Conservation (phyloP, 1,284 basidiomycete genomes). For the Pterulicium gracile region DNA sequence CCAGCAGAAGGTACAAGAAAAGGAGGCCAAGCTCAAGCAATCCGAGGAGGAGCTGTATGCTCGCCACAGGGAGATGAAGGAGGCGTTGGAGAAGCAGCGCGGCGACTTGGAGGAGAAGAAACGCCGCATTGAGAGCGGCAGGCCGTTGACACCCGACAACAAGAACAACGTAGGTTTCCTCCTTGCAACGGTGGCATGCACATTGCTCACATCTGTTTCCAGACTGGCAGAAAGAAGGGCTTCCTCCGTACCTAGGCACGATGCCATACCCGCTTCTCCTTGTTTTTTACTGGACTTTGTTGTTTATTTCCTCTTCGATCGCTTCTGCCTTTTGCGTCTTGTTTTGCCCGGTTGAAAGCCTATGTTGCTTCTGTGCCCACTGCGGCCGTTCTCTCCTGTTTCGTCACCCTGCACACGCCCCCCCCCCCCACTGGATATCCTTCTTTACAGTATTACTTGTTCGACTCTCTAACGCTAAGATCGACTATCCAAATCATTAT, state of each 20-base stretch:
- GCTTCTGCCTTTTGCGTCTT: constrained; percentile 34
- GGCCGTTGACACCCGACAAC: constrained; percentile 92
- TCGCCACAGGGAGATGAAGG: constrained; percentile 97
- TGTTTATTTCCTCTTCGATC: constrained; percentile 26
- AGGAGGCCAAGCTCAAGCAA: constrained; percentile 96
- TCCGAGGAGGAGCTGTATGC: constrained; percentile 97
- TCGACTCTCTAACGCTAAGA: not conserved
- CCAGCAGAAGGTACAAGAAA: constrained; percentile 98
- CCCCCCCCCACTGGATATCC: constrained; percentile 10
- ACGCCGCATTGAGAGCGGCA: constrained; percentile 87
- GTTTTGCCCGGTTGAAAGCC: not conserved
- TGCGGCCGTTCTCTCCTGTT: not conserved
- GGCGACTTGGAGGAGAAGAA: constrained; percentile 97
- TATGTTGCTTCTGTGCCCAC: not conserved
- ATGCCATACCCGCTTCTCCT: constrained; percentile 15
- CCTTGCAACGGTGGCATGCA: constrained; percentile 9
- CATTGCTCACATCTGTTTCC: constrained; percentile 5
- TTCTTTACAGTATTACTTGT: constrained; percentile 14
- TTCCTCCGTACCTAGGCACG: constrained; percentile 55
- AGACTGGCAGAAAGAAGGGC: constrained; percentile 64
- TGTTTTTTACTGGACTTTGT: constrained; percentile 24
- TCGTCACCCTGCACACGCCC: too few relatives aligned
- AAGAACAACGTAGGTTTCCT: constrained; percentile 57
- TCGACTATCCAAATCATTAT: constrained; percentile 21
- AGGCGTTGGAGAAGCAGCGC: constrained; percentile 94